Percentiles rank a stretch among this genome's conserved stretches.
These are phyloP conservation scores for Phytophthora meadii DNA, from an alignment of 352 stramenopile species.

Conservation along the genomic window DNA sequence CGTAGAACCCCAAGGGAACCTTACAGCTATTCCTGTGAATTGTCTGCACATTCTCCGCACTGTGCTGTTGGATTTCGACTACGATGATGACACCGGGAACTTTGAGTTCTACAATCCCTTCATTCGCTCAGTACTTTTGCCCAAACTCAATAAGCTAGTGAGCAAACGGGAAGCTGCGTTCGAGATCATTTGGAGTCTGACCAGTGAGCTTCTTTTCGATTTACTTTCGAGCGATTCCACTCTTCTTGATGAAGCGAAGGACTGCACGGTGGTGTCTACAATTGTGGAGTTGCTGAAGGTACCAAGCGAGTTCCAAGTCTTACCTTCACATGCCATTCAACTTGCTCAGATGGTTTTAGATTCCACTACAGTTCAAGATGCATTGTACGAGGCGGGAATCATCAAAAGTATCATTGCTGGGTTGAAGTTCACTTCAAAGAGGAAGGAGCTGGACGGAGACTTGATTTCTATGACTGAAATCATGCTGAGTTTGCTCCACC, in stretches of 20 bases:
- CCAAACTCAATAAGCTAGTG: slow-evolving; percentile 42
- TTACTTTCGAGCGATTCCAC: slow-evolving; percentile 46
- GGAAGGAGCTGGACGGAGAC: slow-evolving; percentile 5
- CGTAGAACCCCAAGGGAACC: slow-evolving; percentile 1
- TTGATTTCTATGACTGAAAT: slow-evolving; percentile 44
- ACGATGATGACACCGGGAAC: slow-evolving; percentile 21
- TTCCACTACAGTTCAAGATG: slow-evolving; percentile 16
- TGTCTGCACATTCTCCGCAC: slow-evolving; percentile 63
- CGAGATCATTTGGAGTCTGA: slow-evolving; percentile 61
- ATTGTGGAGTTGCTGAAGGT: slow-evolving; percentile 44
- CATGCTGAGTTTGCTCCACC: slow-evolving; percentile 45
- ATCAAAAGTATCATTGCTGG: slow-evolving; percentile 28
- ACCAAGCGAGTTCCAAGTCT: slow-evolving; percentile 33
- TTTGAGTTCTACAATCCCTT: slow-evolving; percentile 44
- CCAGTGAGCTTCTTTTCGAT: slow-evolving; percentile 56
- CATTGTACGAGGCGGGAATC: slow-evolving; percentile 48
- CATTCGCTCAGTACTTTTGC: slow-evolving; percentile 54
- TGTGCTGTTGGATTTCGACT: slow-evolving; percentile 59
- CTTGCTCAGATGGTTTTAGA: slow-evolving; percentile 49
- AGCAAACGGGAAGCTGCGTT: slow-evolving; percentile 7
- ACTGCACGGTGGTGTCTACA: slow-evolving; percentile 27
- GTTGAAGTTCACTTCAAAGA: slow-evolving; percentile 33
- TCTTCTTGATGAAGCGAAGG: slow-evolving; percentile 33
- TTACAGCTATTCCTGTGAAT: slow-evolving; percentile 41
- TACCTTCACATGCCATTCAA: slow-evolving; percentile 43